These are phyloP conservation scores for Neospora caninum DNA, from an alignment of 169 alveolate genomes.

Conservation along the genomic window DNA sequence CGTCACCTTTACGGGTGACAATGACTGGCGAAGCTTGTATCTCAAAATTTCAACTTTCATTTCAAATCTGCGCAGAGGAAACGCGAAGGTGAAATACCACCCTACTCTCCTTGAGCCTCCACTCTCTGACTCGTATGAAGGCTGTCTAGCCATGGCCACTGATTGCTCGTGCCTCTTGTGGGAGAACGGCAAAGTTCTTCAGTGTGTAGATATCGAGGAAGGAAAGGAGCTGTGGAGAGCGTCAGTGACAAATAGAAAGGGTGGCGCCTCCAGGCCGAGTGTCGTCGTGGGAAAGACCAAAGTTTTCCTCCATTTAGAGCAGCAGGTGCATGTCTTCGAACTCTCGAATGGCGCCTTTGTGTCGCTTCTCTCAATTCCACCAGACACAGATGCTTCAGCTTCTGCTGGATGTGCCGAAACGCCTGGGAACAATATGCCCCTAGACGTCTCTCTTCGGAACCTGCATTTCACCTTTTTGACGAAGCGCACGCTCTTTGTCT, in stretches of 20 bases:
- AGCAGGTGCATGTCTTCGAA: neutral
- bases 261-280: neutral
- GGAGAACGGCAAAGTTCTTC: slow-evolving; percentile 29
- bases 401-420: neutral
- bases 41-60: neutral
- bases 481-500: neutral
- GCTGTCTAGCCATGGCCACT: neutral
- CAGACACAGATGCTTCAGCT: neutral
- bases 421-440: neutral
- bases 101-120: neutral
- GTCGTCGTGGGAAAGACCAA: neutral
- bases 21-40: neutral
- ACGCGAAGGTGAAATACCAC: neutral
- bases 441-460: slow-evolving; percentile 11
- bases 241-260: neutral
- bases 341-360: neutral
- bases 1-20: slow-evolving; percentile 13
- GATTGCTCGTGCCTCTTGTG: slow-evolving; percentile 9
- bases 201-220: neutral
- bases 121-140: neutral
- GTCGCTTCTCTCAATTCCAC: neutral
- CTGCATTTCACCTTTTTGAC: neutral
- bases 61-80: slow-evolving; percentile 6
- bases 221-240: slow-evolving; percentile 22
- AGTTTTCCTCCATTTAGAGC: slow-evolving; percentile 6